These are phyloP conservation scores for Datura wrightii DNA, from an alignment of 257 asterid species.

Conservation along the genomic window DNA sequence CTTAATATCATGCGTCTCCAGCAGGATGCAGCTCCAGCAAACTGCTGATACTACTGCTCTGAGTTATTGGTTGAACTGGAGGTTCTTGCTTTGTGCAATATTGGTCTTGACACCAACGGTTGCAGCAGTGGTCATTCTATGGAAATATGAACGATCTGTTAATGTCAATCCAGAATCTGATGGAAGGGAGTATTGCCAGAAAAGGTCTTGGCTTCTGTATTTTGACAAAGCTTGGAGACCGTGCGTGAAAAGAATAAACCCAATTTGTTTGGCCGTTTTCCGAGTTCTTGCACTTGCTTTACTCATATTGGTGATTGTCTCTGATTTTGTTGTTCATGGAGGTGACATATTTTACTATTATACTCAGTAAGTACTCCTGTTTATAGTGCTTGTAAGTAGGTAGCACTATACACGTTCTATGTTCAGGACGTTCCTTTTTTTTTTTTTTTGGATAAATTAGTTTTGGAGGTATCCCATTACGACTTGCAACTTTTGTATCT, in stretches of 20 bases:
- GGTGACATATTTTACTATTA: conserved; percentile 69
- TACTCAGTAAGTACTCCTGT: conserved; percentile 77
- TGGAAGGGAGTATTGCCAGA: conserved; percentile 37
- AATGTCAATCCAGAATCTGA: conserved; percentile 37
- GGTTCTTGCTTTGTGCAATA: conserved; percentile 69
- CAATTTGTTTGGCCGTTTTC: conserved; percentile 57
- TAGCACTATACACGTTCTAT: conserved; percentile 17
- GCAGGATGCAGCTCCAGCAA: conserved; percentile 71
- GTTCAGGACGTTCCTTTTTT: neutral
- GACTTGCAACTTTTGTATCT: conserved; percentile 9
- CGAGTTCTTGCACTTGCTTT: conserved; percentile 69
- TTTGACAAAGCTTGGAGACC: conserved; percentile 79
- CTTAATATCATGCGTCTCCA: conserved; percentile 32
- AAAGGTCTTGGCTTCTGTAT: conserved; percentile 33
- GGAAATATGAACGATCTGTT: conserved; percentile 69
- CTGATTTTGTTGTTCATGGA: conserved; percentile 72
- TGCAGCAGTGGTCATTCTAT: conserved; percentile 53
- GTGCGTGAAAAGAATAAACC: conserved; percentile 64
- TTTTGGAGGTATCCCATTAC: conserved; percentile 9
- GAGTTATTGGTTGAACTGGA: conserved; percentile 92
- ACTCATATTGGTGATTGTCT: conserved; percentile 59
- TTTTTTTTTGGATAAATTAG: neutral
- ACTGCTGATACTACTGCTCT: conserved; percentile 58
- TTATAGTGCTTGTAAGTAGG: conserved; percentile 25
- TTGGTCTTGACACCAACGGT: conserved; percentile 67